Conservation (phyloP, 306 rosid species). For the Quercus aquifolioides region DNA sequence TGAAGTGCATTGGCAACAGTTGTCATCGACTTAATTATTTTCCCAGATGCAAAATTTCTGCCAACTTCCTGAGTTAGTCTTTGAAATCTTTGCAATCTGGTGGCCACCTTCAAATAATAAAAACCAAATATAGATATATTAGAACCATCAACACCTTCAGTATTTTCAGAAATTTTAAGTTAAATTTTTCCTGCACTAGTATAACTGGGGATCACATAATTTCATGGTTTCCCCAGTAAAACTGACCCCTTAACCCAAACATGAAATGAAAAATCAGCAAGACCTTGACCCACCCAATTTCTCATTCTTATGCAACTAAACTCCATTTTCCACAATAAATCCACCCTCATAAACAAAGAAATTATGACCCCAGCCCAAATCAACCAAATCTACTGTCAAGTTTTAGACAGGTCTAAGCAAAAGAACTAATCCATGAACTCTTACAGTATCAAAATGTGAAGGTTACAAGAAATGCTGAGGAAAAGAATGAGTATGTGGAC, state of each 20-base stretch:
- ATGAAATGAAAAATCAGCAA: background rate
- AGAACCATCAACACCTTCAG: constrained; percentile 13
- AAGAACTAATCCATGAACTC: background rate
- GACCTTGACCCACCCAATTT: background rate
- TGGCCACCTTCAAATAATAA: constrained; percentile 27
- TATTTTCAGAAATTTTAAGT: constrained; percentile 12
- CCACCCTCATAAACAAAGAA: background rate
- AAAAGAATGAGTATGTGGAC: no score
- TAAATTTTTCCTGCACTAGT: background rate
- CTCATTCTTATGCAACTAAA: background rate
- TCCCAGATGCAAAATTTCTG: constrained; percentile 82
- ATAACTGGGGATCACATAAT: no score
- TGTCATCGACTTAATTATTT: constrained; percentile 94
- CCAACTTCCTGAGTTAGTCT: constrained; percentile 93
- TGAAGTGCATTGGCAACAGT: background rate
- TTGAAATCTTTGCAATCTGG: constrained; percentile 76
- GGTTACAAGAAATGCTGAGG: no score
- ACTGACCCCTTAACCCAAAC: background rate
- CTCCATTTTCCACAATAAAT: no score
- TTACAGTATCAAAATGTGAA: no score
- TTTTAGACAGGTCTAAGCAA: background rate
- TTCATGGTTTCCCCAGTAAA: no score
- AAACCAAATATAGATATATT: background rate
- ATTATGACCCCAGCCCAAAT: background rate
- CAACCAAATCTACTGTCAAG: background rate